Evolutionary conservation across 768 basidiomycete genomes (phyloP), one percentile per base, ranked within the genome.

Genomic region (Paxillus involutus): DNA sequence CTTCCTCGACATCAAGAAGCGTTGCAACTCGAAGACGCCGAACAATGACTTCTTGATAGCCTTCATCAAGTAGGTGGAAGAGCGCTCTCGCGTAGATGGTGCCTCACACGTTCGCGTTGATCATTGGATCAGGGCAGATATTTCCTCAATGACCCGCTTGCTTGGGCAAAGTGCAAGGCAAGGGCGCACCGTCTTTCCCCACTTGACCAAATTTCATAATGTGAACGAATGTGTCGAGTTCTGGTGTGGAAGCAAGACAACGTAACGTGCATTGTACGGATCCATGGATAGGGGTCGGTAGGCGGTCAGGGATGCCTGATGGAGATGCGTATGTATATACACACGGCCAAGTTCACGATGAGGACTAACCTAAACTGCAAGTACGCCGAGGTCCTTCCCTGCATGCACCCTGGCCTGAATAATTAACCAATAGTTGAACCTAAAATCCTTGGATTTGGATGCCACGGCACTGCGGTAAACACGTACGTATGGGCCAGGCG

Each of bases 401-500:
- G 26, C 30, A 21, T 13, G 26, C 26, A 26, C 26, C 26, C 26
- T 3, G 26, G 4, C 26, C 4, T 26, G 6, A 26, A 26, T 6
- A 26, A 26, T 26, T 5, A 3, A 21, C 21, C 21, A 21, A 21
- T 21, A 26, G 2, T 26, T 26, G 24, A 26, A 3, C 4, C 26
- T 8, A 16, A 39, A 77, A 75, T 77, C 0, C 37, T 61, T 17
- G 76, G 78, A 56, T 60, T 76, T 4, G 75, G 66, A 8, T 57
- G 56, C 26, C 56, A 77, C 51, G 62, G 62, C 6, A 79, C 78
- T 35, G 77, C 73, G 1, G 75, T 76, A 16, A 79, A 79, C 36
- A 70, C 74, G 2, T 35, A 71, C 73, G 2, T 76, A 77, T 47
- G 75, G 41, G 2, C 65, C 49, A 3, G 59, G 59, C 7, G 60